Conservation (phyloP, 345 rosid genomes). For the Aurinia saxatilis region DNA sequence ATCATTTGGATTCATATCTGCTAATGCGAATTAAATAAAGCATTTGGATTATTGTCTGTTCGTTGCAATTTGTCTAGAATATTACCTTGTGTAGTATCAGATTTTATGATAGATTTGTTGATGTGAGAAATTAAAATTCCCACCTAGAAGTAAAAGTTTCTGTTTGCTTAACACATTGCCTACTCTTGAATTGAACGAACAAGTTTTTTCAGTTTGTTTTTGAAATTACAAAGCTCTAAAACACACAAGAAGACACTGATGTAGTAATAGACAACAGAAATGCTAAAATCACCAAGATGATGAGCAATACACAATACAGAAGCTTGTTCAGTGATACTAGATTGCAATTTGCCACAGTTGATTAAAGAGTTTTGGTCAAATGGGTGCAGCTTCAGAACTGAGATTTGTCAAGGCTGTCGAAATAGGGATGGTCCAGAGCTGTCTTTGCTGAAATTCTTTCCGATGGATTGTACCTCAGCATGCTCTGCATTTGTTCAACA, state of each 20-base stretch:
- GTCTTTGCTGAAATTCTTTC: slow-evolving; percentile 76
- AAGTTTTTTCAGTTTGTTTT: neutral
- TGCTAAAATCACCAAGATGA: slow-evolving; percentile 8
- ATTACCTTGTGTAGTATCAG: neutral
- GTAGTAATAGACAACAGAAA: neutral
- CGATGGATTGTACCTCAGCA: slow-evolving; percentile 83
- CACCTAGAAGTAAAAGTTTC: neutral
- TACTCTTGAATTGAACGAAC: neutral
- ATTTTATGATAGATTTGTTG: neutral
- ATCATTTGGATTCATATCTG: neutral
- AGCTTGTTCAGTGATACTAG: neutral
- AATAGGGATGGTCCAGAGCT: slow-evolving; percentile 90
- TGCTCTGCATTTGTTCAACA: slow-evolving; percentile 43
- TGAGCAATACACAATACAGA: slow-evolving; percentile 1
- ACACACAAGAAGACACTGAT: neutral
- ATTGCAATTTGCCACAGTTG: neutral
- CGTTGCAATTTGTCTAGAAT: neutral
- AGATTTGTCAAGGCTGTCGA: slow-evolving; percentile 89
- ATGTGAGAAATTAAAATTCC: neutral
- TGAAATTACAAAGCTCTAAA: neutral
- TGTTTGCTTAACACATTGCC: too few species aligned
- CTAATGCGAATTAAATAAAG: neutral
- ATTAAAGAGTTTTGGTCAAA: slow-evolving; percentile 38
- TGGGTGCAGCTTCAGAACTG: slow-evolving; percentile 49
- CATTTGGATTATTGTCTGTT: neutral